These are phyloP conservation scores for Hygrocybe punicea DNA, from an alignment of 768 basidiomycete species.

Conservation along the genomic window DNA sequence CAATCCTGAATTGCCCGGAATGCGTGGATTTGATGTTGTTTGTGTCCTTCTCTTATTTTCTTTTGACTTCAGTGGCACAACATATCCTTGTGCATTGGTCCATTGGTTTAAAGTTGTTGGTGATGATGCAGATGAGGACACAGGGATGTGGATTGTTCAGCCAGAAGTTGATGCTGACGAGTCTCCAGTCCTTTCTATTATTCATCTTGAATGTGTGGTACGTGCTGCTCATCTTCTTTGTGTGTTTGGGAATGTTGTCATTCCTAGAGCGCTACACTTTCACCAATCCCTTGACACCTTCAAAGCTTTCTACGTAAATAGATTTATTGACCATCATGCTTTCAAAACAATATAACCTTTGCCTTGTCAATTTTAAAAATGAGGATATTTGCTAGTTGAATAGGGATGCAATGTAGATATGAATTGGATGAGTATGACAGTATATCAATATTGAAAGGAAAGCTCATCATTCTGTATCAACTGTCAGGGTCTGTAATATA, in stretches of 20 bases:
- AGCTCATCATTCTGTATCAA: too few relatives aligned
- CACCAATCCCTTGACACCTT: slow-evolving; percentile 1
- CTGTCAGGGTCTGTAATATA: too few relatives aligned
- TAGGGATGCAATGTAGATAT: too few relatives aligned
- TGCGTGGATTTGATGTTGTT: slow-evolving; percentile 26
- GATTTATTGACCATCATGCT: slow-evolving; percentile 9
- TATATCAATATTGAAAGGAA: too few relatives aligned
- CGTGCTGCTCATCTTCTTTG: slow-evolving; percentile 7
- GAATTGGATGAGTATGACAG: too few relatives aligned
- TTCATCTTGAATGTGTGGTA: slow-evolving; percentile 30
- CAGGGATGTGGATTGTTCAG: slow-evolving; percentile 18
- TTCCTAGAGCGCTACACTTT: slow-evolving; percentile 8
- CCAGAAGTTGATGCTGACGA: slow-evolving; percentile 13
- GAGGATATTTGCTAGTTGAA: too few relatives aligned
- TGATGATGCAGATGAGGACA: slow-evolving; percentile 10
- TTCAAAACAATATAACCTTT: too few relatives aligned
- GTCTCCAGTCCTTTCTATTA: background rate
- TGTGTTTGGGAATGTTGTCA: slow-evolving; percentile 12
- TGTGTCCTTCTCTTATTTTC: slow-evolving; percentile 29
- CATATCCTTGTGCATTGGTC: slow-evolving; percentile 12
- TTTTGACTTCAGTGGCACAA: background rate
- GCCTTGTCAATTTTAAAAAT: too few relatives aligned
- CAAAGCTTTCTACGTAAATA: slow-evolving; percentile 20
- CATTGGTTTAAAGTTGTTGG: slow-evolving; percentile 7
- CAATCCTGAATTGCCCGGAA: slow-evolving; percentile 13